phyloP scores from a whole-genome alignment of 495 filamentous ascomycete genomes.

The Chaetomidium leptoderma region DNA sequence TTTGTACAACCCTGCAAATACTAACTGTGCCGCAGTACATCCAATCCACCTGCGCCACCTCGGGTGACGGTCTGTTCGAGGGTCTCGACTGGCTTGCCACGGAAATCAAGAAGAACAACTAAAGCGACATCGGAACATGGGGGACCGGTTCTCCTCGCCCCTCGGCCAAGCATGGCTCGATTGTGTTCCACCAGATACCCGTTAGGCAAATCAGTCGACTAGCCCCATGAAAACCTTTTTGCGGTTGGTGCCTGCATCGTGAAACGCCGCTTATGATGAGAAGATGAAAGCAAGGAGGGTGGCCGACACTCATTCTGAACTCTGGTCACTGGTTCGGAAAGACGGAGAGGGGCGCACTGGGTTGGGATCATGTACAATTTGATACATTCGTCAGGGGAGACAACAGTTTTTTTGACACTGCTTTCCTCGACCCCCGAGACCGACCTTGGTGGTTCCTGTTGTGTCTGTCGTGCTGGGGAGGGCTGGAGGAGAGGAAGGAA shows the following conservation, averaged over 20 bases:
- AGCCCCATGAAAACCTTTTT: constrained; percentile 41
- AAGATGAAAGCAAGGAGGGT: constrained; percentile 20
- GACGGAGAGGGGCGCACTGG: constrained; percentile 45
- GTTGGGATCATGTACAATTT: constrained; percentile 50
- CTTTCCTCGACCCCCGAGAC: constrained; percentile 16
- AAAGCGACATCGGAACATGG: constrained; percentile 40
- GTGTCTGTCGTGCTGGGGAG: constrained; percentile 17
- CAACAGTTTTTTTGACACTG: constrained; percentile 27
- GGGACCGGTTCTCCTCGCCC: constrained; percentile 30
- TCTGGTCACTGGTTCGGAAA: constrained; percentile 44
- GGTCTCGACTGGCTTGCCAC: constrained; percentile 99
- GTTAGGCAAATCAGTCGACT: constrained; percentile 49
- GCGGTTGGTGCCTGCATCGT: constrained; percentile 39
- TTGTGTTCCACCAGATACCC: constrained; percentile 44
- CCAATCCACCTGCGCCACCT: constrained; percentile 99
- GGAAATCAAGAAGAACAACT: constrained; percentile 85
- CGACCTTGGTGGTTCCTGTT: constrained; percentile 7
- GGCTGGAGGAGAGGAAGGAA: constrained; percentile 1
- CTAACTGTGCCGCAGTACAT: constrained; percentile 68
- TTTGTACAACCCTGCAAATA: not conserved
- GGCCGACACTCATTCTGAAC: constrained; percentile 33
- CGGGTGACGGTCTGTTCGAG: constrained; percentile 98
- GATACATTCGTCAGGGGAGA: constrained; percentile 41
- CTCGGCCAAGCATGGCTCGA: constrained; percentile 42
- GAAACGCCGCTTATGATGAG: constrained; percentile 31